These are phyloP conservation scores for Neofusicoccum parvum DNA, from an alignment of 2,329 filamentous ascomycete species.

Conservation along the genomic window DNA sequence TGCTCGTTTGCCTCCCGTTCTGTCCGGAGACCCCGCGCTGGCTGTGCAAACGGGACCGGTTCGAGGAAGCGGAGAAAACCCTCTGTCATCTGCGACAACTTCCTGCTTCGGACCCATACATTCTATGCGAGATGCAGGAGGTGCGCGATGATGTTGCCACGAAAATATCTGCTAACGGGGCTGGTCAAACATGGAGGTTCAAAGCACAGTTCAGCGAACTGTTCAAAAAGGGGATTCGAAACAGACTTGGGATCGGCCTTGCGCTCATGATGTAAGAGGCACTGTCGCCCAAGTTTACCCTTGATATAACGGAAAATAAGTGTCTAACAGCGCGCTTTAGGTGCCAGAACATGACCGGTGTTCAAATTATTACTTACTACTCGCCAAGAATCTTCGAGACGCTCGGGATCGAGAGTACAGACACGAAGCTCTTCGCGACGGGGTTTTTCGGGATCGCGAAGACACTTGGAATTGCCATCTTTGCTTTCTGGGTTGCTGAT, in stretches of 20 bases:
- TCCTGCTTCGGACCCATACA: constrained; percentile 43
- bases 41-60: constrained; percentile 33
- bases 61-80: constrained; percentile 44
- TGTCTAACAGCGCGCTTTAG: too few relatives aligned
- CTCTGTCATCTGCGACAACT: constrained; percentile 50
- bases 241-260: constrained; percentile 42
- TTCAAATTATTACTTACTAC: constrained; percentile 42
- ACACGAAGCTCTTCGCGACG: constrained; percentile 49
- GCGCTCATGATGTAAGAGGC: constrained; percentile 42
- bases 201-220: constrained; percentile 38
- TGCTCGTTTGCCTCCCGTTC: constrained; percentile 39
- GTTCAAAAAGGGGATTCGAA: constrained; percentile 42
- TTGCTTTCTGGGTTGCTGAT: constrained; percentile 40
- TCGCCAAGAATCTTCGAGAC: constrained; percentile 42
- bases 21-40: constrained; percentile 42
- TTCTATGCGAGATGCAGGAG: constrained; percentile 54
- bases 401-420: constrained; percentile 49
- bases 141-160: constrained; percentile 44
- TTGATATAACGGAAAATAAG: neutral
- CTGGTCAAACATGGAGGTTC: constrained; percentile 32
- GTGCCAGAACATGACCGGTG: constrained; percentile 21
- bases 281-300: constrained; percentile 31
- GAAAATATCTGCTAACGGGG: constrained; percentile 24
- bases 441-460: constrained; percentile 51
- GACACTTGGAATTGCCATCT: neutral